phyloP scores from a whole-genome alignment of 2,329 filamentous ascomycete genomes.

The Emmonsiellopsis sp. region DNA sequence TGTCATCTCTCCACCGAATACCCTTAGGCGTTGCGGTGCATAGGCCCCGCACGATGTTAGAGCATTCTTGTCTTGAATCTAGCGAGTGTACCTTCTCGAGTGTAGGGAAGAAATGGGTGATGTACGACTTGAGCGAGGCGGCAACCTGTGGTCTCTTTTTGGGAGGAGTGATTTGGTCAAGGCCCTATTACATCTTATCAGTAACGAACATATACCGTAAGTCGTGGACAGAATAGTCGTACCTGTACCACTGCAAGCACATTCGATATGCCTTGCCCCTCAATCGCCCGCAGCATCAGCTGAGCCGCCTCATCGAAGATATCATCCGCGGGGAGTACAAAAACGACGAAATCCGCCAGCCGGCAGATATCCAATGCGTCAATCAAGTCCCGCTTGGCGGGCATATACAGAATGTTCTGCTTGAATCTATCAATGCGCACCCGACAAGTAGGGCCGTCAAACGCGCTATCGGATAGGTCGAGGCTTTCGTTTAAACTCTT shows the following conservation, averaged over 20 bases:
- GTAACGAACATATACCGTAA: background rate
- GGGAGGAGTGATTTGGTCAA: constrained; percentile 67
- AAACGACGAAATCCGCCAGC: constrained; percentile 81
- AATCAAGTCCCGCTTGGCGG: constrained; percentile 62
- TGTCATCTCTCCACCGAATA: constrained; percentile 87
- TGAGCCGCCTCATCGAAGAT: constrained; percentile 82
- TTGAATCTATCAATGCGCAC: constrained; percentile 83
- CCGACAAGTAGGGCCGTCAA: constrained; percentile 49
- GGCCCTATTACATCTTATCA: constrained; percentile 30
- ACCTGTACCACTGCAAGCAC: constrained; percentile 72
- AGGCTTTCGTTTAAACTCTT: constrained; percentile 65
- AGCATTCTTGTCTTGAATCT: constrained; percentile 80
- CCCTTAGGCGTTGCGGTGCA: constrained; percentile 91
- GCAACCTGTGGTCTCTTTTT: constrained; percentile 71
- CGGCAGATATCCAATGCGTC: constrained; percentile 76
- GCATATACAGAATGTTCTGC: constrained; percentile 82
- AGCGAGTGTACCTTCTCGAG: constrained; percentile 86
- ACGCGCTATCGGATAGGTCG: constrained; percentile 61
- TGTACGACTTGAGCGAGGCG: constrained; percentile 79
- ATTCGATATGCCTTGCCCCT: constrained; percentile 90
- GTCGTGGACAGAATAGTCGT: constrained; percentile 3
- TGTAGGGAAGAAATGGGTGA: constrained; percentile 87
- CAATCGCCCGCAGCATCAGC: constrained; percentile 72
- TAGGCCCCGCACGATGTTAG: constrained; percentile 80
- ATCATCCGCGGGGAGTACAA: constrained; percentile 70